Conservation (phyloP, 1,284 basidiomycete species). For the Ganoderma sinense region DNA sequence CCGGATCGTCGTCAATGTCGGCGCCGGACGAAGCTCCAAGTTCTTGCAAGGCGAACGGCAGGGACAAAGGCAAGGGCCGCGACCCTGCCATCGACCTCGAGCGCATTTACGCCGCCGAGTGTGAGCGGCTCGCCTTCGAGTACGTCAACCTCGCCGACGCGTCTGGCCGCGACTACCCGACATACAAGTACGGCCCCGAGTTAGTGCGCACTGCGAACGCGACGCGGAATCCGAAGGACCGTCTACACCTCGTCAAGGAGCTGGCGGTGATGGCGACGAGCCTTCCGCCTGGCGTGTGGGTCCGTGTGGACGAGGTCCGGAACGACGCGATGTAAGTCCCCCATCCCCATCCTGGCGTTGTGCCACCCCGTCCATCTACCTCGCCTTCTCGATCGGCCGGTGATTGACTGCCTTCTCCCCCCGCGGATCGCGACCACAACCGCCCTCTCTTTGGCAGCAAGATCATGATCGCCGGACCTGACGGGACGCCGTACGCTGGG, state of each 20-base stretch:
- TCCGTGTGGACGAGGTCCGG: conserved; percentile 61
- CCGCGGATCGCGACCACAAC: background rate
- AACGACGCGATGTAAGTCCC: conserved; percentile 58
- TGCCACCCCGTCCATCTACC: conserved; percentile 9
- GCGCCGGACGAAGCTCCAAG: background rate
- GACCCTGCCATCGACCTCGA: conserved; percentile 45
- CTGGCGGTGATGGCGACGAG: conserved; percentile 60
- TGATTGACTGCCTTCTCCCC: background rate
- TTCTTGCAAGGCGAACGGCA: background rate
- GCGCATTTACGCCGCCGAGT: conserved; percentile 49
- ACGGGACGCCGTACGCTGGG: conserved; percentile 59
- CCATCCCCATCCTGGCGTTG: background rate
- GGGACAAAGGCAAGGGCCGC: conserved; percentile 44
- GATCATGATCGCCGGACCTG: conserved; percentile 63
- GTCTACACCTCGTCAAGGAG: conserved; percentile 61
- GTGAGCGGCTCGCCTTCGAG: conserved; percentile 56
- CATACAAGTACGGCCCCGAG: conserved; percentile 47
- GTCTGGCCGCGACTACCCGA: conserved; percentile 37
- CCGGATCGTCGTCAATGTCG: background rate
- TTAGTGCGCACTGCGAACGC: conserved; percentile 46
- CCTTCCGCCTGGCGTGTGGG: conserved; percentile 61
- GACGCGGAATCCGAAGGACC: conserved; percentile 54
- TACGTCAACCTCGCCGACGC: conserved; percentile 44
- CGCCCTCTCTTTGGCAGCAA: conserved; percentile 44
- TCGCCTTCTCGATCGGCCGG: background rate